These are phyloP conservation scores for Pythium dissotocum DNA, from an alignment of 352 stramenopile genomes.

Conservation along the genomic window DNA sequence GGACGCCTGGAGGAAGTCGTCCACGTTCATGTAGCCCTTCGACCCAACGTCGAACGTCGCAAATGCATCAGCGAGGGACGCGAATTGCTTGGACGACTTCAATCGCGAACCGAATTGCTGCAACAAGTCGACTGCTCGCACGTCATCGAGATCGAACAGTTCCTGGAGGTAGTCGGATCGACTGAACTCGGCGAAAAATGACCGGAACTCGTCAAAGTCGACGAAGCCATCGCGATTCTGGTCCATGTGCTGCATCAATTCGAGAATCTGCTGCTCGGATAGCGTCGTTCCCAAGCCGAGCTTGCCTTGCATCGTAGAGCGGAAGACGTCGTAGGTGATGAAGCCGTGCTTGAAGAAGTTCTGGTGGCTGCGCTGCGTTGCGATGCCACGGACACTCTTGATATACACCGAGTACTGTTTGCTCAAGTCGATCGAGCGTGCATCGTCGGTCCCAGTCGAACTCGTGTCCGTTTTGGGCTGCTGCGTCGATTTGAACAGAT, in stretches of 20 bases:
- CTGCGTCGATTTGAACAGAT: slow-evolving; percentile 48
- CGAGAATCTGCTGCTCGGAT: slow-evolving; percentile 90
- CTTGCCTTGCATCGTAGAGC: slow-evolving; percentile 63
- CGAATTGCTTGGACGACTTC: slow-evolving; percentile 42
- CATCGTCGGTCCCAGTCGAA: slow-evolving; percentile 11
- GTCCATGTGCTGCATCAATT: slow-evolving; percentile 93
- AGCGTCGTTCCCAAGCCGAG: slow-evolving; percentile 61
- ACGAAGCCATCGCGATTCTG: slow-evolving; percentile 90
- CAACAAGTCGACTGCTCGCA: slow-evolving; percentile 66
- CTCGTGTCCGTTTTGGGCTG: slow-evolving; percentile 19
- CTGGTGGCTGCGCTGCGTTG: slow-evolving; percentile 41
- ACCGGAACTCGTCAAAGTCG: slow-evolving; percentile 88
- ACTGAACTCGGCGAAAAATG: slow-evolving; percentile 84
- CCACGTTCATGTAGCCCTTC: slow-evolving; percentile 39
- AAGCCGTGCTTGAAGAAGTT: slow-evolving; percentile 51
- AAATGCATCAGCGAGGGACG: slow-evolving; percentile 59
- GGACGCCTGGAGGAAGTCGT: slow-evolving; percentile 56
- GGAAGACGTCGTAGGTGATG: slow-evolving; percentile 81
- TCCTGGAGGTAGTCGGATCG: slow-evolving; percentile 70
- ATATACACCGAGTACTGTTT: slow-evolving; percentile 31
- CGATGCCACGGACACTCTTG: slow-evolving; percentile 33
- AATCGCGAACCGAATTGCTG: slow-evolving; percentile 64
- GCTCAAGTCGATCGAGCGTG: slow-evolving; percentile 25
- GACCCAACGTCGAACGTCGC: slow-evolving; percentile 45
- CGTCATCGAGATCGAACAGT: slow-evolving; percentile 77